A percentile compares a stretch with the other conserved stretches of the same genome.
Evolutionary conservation across 495 filamentous ascomycete genomes (phyloP).

Genomic region (Penicillium longicatenatum): DNA sequence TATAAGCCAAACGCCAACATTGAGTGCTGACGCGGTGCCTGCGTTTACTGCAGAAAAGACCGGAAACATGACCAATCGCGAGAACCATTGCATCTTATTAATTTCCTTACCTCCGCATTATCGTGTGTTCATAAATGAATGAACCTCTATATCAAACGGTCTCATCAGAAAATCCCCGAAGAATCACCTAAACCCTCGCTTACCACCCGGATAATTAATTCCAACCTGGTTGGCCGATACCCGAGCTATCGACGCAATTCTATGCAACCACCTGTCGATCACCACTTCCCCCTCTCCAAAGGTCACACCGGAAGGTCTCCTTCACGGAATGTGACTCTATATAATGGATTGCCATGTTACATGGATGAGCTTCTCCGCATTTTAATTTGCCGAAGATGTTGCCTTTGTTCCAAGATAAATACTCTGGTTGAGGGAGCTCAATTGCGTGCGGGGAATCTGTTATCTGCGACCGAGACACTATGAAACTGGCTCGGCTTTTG

Average conservation of each 20-base stretch:
- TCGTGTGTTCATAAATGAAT: neutral
- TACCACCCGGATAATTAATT: conserved; percentile 11
- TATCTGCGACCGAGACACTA: neutral
- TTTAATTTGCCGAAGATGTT: neutral
- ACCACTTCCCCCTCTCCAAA: conserved; percentile 7
- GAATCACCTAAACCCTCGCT: neutral
- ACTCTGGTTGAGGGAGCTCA: neutral
- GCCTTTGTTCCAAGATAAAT: neutral
- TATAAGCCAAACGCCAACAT: no score
- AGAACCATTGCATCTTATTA: neutral
- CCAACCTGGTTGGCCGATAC: conserved; percentile 13
- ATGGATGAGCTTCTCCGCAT: conserved; percentile 13
- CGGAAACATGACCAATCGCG: no score
- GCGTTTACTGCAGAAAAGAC: no score
- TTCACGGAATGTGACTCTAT: conserved; percentile 17
- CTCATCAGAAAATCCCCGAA: neutral
- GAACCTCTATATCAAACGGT: neutral
- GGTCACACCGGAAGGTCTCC: conserved; percentile 16
- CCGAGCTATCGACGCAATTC: conserved; percentile 6
- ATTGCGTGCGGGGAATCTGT: neutral
- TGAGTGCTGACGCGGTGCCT: no score
- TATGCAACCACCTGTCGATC: conserved; percentile 9
- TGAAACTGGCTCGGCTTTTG: conserved; percentile 1
- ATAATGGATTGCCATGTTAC: conserved; percentile 9
- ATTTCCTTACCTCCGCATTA: neutral